Base-by-base conservation (phyloP, 2,329 filamentous ascomycete genomes). In the Penicillium occitanis region DNA sequence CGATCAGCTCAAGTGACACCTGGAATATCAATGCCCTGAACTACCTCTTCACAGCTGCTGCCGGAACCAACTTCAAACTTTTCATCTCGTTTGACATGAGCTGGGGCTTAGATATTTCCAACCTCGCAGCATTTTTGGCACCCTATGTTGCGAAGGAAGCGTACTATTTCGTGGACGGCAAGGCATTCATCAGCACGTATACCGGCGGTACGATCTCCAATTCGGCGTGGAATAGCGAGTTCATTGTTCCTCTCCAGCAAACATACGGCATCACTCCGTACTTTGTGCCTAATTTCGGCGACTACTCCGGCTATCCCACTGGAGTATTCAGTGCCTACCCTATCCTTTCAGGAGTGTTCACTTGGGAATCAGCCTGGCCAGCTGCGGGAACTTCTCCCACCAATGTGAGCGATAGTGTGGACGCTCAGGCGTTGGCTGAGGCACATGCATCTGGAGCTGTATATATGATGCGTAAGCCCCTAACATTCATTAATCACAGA, bases 11-110 rank as follows among this genome's bases (percentile, higher is more conserved):
- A 30, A 64, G 40, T 19, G 62, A 64, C 42, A 59, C 62, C 2
- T 64, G 62, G 62, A 64, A 64, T 22, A 64, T 28, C 28, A 40
- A 64, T 30, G 62, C 62, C 1, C 11, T 64, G 13, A 33, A 44
- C 28, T 64, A 50, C 44, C 53, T 64, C 3, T 64, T 64, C 13
- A n/a, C 51, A 25, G 62, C 62, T 25, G 62, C 62, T 5, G 30
- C 28, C 10, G 40, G 40, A 22, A 64, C 62, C 28, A 19, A 28
- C 22, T 64, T 64, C 51, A 64, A 64, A 17, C 40, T 64, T 10
- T 64, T 64, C 13, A 64, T 64, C 19, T 64, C 62, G 4, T 64
- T 64, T 14, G 62, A 64, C 28, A 64, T 64, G 62, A 58, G 51
- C 22, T 64, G 62, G 62, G 40, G 51, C 28, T 14, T 64, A 2